These are phyloP conservation scores for Aeschynomene evenia DNA, from an alignment of 306 rosid genomes.

Conservation along the genomic window DNA sequence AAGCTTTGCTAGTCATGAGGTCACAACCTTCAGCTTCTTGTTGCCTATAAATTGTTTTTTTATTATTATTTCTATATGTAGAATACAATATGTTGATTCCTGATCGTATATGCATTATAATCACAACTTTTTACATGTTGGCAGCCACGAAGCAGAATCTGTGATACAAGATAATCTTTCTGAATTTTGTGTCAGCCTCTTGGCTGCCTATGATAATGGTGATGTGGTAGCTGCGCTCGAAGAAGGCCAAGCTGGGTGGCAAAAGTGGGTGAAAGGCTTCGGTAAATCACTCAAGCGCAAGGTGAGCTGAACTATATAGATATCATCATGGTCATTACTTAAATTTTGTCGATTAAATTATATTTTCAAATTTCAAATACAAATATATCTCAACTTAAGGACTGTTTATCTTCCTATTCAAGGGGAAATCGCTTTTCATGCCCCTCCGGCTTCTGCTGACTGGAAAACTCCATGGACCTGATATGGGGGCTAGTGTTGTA, in stretches of 20 bases:
- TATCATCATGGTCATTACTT: not conserved
- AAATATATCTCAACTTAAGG: not conserved
- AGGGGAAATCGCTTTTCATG: slow-evolving; percentile 97
- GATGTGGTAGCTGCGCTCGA: slow-evolving; percentile 69
- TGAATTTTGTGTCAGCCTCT: slow-evolving; percentile 64
- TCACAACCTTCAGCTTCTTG: not conserved
- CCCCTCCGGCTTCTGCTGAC: slow-evolving; percentile 87
- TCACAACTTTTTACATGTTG: slow-evolving; percentile 28
- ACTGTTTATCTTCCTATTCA: slow-evolving; percentile 17
- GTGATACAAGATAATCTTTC: slow-evolving; percentile 67
- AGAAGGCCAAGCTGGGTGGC: slow-evolving; percentile 90
- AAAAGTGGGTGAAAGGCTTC: slow-evolving; percentile 90
- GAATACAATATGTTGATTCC: not conserved
- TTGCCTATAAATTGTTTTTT: not conserved
- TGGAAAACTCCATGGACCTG: slow-evolving; percentile 94
- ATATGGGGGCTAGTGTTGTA: slow-evolving; percentile 62
- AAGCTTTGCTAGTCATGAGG: not conserved
- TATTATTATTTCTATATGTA: not conserved
- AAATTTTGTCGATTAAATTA: not conserved
- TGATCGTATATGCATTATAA: not conserved
- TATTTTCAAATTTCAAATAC: not conserved
- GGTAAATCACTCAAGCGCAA: slow-evolving; percentile 89
- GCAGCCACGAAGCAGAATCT: slow-evolving; percentile 83
- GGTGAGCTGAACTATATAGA: slow-evolving; percentile 45
- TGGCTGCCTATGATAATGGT: slow-evolving; percentile 85